Conservation (phyloP, 2,329 filamentous ascomycete species). For the Aspergillus pseudoterreus region DNA sequence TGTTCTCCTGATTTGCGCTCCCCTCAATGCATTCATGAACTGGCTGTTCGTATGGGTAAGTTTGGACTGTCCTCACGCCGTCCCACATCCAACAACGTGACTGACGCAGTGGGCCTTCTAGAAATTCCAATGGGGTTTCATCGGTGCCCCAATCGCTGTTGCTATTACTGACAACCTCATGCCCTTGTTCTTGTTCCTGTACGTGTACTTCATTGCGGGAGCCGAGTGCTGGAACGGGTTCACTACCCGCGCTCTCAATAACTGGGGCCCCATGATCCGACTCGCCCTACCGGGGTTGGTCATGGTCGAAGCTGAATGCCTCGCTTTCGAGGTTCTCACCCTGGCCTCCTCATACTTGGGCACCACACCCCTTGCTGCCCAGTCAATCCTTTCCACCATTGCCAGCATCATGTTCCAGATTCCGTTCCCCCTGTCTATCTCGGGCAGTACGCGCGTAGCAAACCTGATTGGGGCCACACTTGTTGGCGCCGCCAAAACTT, state of each 20-base stretch:
- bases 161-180: slow-evolving; percentile 71
- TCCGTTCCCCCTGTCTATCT: slow-evolving; percentile 86
- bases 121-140: slow-evolving; percentile 62
- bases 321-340: slow-evolving; percentile 89
- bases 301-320: slow-evolving; percentile 91
- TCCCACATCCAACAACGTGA: background rate
- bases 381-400: slow-evolving; percentile 78
- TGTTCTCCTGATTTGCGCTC: slow-evolving; percentile 76
- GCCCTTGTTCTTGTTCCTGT: slow-evolving; percentile 67
- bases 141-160: slow-evolving; percentile 77
- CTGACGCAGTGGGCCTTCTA: slow-evolving; percentile 7
- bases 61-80: background rate
- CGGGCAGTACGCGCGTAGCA: slow-evolving; percentile 80
- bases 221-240: slow-evolving; percentile 79
- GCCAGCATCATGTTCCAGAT: slow-evolving; percentile 82
- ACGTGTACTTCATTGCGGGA: slow-evolving; percentile 69
- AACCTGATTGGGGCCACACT: slow-evolving; percentile 88
- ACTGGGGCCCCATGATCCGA: slow-evolving; percentile 81
- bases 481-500: slow-evolving; percentile 73
- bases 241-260: slow-evolving; percentile 63
- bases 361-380: slow-evolving; percentile 75
- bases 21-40: slow-evolving; percentile 75
- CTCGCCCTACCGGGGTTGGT: slow-evolving; percentile 84
- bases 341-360: slow-evolving; percentile 78
- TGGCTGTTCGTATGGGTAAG: slow-evolving; percentile 73